phyloP scores from a whole-genome alignment of 805 yeast genomes.

The Metschnikowia dekortorum region DNA sequence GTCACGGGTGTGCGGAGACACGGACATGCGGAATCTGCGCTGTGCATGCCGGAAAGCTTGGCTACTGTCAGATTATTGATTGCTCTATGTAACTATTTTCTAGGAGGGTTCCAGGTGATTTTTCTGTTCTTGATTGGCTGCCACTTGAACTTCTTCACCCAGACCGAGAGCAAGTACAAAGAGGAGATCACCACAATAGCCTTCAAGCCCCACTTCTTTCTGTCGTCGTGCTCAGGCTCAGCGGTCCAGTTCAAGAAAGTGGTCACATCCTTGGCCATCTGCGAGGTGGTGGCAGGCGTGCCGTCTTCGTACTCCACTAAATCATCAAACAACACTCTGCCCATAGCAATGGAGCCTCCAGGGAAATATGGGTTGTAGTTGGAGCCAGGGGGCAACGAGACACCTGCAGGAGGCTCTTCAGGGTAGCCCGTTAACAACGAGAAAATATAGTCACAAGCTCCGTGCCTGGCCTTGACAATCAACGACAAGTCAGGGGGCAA shows the following conservation, averaged over 20 bases:
- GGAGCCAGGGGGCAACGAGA: constrained; percentile 82
- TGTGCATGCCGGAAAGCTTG: no score
- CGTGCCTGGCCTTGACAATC: constrained; percentile 98
- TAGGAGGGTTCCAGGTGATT: constrained; percentile 89
- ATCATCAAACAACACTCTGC: constrained; percentile 94
- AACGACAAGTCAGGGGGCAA: constrained; percentile 96
- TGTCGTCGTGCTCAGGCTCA: constrained; percentile 97
- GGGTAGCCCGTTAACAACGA: constrained; percentile 97
- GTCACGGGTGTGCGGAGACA: neutral
- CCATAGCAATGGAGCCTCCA: constrained; percentile 99
- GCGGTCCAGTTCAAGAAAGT: constrained; percentile 97
- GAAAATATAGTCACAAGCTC: constrained; percentile 94
- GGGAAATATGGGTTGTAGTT: constrained; percentile 99
- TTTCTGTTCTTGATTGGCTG: constrained; percentile 92
- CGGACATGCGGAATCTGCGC: no score
- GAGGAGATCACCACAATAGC: constrained; percentile 77
- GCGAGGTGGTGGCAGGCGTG: constrained; percentile 96
- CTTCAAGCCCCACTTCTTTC: constrained; percentile 95
- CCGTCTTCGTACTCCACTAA: constrained; percentile 98
- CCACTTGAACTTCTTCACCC: constrained; percentile 99
- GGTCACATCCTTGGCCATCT: constrained; percentile 98
- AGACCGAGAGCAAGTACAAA: constrained; percentile 75
- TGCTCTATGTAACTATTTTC: constrained; percentile 33
- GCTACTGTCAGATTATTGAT: constrained; percentile 1
- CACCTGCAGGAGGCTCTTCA: constrained; percentile 98